Percentiles rank a stretch among this genome's conserved stretches.
phyloP scores from a whole-genome alignment of 768 basidiomycete species.

The Auriculariales sp. region DNA sequence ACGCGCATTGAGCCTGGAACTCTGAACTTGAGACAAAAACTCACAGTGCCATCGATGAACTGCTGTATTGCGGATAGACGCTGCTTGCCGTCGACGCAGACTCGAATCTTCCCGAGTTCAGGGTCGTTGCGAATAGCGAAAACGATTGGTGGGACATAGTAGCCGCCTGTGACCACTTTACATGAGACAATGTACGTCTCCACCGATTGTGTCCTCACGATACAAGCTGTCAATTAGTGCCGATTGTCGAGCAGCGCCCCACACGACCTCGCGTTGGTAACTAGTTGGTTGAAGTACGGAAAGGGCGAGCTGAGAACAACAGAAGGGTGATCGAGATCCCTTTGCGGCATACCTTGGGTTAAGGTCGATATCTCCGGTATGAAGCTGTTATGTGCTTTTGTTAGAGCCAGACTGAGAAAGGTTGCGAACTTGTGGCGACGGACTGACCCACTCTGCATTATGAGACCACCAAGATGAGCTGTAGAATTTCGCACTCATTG shows the following conservation, averaged over 20 bases:
- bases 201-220: background rate
- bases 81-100: slow-evolving; percentile 42
- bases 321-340: background rate
- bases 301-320: background rate
- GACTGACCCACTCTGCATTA: too few relatives aligned
- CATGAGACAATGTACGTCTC: background rate
- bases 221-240: background rate
- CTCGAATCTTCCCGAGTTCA: slow-evolving; percentile 13
- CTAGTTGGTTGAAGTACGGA: background rate
- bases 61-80: slow-evolving; percentile 31
- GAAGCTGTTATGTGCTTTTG: too few relatives aligned
- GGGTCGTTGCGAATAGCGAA: slow-evolving; percentile 1
- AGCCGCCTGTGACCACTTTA: background rate
- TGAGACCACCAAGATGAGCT: too few relatives aligned
- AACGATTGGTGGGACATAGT: background rate
- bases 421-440: too few relatives aligned
- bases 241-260: background rate
- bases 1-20: too few relatives aligned
- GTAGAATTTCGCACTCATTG: too few relatives aligned
- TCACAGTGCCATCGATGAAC: slow-evolving; percentile 32
- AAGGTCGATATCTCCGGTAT: background rate
- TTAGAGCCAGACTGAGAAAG: too few relatives aligned
- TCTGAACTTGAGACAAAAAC: too few relatives aligned
- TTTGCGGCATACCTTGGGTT: too few relatives aligned
- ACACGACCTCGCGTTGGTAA: background rate